phyloP scores from a whole-genome alignment of 78 protist species.

The Dictyostelium firmibasis region DNA sequence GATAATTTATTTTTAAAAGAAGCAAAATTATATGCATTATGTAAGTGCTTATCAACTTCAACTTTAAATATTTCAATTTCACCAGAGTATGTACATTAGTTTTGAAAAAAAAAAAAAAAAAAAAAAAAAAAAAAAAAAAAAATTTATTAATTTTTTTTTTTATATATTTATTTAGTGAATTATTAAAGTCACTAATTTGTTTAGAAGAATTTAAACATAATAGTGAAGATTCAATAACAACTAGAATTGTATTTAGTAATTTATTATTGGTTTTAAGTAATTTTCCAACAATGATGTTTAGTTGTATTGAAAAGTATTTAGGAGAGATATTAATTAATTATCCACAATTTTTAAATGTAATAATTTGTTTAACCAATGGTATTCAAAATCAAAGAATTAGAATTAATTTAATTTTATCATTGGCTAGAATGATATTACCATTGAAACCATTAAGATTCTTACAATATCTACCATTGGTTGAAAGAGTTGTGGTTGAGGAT shows the following conservation, averaged over 20 bases:
- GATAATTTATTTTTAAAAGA: slow-evolving; percentile 38
- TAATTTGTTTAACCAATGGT: slow-evolving; percentile 36
- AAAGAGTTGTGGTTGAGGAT: slow-evolving; percentile 53
- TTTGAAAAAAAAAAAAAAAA: too few relatives aligned
- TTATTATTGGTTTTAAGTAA: not conserved
- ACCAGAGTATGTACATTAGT: slow-evolving; percentile 2
- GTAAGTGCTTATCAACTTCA: slow-evolving; percentile 12
- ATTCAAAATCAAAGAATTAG: not conserved
- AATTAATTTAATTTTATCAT: slow-evolving; percentile 23
- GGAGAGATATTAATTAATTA: slow-evolving; percentile 20
- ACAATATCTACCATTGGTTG: slow-evolving; percentile 54
- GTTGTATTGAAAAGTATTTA: slow-evolving; percentile 34
- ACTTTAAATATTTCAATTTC: not conserved
- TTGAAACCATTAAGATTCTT: slow-evolving; percentile 38
- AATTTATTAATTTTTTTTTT: not conserved
- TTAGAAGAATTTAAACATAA: slow-evolving; percentile 71
- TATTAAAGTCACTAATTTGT: slow-evolving; percentile 67
- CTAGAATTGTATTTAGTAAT: slow-evolving; percentile 47
- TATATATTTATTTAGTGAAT: not conserved
- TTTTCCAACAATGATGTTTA: slow-evolving; percentile 28
- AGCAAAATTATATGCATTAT: slow-evolving; percentile 27
- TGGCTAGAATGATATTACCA: slow-evolving; percentile 10
- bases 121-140: too few relatives aligned
- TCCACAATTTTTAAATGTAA: slow-evolving; percentile 44
- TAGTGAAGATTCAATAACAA: slow-evolving; percentile 11